A percentile compares a stretch with the other conserved stretches of the same genome.
phyloP scores from a whole-genome alignment of 1,139 yeast species.

The Saccharomyces pastorianus region DNA sequence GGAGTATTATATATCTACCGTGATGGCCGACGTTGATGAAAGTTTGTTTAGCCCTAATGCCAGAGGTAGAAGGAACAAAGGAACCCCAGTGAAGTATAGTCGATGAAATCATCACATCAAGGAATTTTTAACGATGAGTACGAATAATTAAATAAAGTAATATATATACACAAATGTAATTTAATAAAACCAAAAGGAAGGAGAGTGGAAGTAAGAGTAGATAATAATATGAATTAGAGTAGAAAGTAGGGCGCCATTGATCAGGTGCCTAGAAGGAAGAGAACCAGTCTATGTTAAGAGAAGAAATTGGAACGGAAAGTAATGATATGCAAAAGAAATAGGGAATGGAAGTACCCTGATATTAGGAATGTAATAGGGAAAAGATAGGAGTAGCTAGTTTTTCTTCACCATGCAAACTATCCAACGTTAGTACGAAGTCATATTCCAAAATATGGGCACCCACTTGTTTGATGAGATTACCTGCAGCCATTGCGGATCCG shows the following conservation, averaged over 20 bases:
- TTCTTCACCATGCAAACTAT: slow-evolving; percentile 83
- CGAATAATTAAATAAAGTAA: not conserved
- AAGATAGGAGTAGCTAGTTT: slow-evolving; percentile 72
- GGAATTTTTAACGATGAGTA: not conserved
- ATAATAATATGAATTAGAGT: not conserved
- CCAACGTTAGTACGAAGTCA: slow-evolving; percentile 79
- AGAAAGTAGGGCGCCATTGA: not conserved
- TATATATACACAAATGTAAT: not conserved
- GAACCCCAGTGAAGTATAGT: slow-evolving; percentile 21
- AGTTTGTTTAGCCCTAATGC: slow-evolving; percentile 31
- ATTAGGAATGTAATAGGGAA: slow-evolving; percentile 76
- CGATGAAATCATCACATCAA: slow-evolving; percentile 9
- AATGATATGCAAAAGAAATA: not conserved
- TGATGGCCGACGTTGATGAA: slow-evolving; percentile 40
- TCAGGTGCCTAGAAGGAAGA: not conserved
- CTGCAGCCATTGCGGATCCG: slow-evolving; percentile 88
- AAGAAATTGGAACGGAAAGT: not conserved
- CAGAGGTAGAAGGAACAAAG: slow-evolving; percentile 20
- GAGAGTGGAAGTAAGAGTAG: not conserved
- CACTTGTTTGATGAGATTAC: slow-evolving; percentile 56
- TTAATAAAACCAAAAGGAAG: not conserved
- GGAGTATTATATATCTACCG: slow-evolving; percentile 70
- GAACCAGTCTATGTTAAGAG: not conserved
- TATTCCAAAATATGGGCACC: slow-evolving; percentile 67
- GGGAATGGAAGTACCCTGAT: slow-evolving; percentile 17